Base-by-base conservation (phyloP, 352 stramenopile species). In the Globisporangium heterothallicum region DNA sequence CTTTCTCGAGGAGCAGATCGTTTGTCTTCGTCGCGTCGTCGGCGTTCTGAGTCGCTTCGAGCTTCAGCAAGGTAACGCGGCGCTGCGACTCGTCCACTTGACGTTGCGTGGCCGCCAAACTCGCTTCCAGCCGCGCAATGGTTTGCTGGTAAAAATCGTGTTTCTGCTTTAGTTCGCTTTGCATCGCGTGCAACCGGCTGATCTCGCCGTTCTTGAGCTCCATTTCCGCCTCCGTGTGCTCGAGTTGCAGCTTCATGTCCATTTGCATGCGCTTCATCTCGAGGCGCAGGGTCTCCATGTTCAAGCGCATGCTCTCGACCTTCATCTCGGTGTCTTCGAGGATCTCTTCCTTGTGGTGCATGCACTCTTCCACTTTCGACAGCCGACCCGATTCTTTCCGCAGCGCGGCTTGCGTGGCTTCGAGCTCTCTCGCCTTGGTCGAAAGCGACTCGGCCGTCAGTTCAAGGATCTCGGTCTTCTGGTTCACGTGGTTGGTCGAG, bases 141-240 rank as follows among this genome's bases (percentile, higher is more conserved):
- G 64, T 84, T 30, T 79, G 66, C 35, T 82, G 69, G 12, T 58
- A 54, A 24, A 74, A 76, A 9, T 83, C 72, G 19, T 72, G 75
- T n/a, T 83, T 84, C 52, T 72, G 62, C 52, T 75, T 80, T 12
- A 86, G 56, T 24, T 89, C 78, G 13, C 49, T 73, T 12, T 84
- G 71, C 8, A 49, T 44, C 2, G 67, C 63, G 22, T 86, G 60
- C 10, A 89, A 61, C 4, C 78, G 61, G 24, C 67, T 64, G 34
- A 87, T 86, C 43, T 89, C 78, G 19, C 73, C 78, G 42, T 85
- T 76, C 56, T 89, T 89, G 27, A 89, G 51, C 51, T 80, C 78
- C 53, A 87, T 84, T 42, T 89, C 78, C 16, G 69, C 62, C 18
- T 83, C 71, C 0, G 60, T 69, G 38, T 86, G 78, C 51, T 87